Base-by-base conservation (phyloP, 352 stramenopile species). In the Phytophthora brassicae region DNA sequence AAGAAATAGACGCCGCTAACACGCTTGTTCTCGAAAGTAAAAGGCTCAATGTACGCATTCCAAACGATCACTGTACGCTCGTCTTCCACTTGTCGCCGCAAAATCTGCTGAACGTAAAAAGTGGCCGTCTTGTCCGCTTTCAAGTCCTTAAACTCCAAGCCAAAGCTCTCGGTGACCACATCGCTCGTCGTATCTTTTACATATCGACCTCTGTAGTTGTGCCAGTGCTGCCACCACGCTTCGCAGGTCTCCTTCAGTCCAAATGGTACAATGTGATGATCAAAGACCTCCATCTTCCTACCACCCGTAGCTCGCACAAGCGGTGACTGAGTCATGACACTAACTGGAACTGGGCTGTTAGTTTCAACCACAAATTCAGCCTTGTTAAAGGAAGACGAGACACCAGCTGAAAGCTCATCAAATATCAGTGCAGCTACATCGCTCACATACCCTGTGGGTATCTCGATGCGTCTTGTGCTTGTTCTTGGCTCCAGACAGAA, bases 41-140 rank as follows among this genome's bases (percentile, higher is more conserved):
- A 59, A 5, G 80, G 77, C 35, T 88, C 65, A 46, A 85, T 75
- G 61, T 72, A 74, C 12, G 74, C 66, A 22, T 66, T 74, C 77
- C 77, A 89, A 19, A 86, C 75, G 42, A 86, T 75, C 50, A 89
- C 69, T 17, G 84, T 64, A 47, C 77, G 79, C 49, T 81, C 71
- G 19, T 75, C 48, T 26, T 87, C 77, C 6, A 83, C 68, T 52
- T 81, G 77, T n/a, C 80, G 75, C 4, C 72, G 70, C 24, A 85
- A 46, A 55, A 89, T 71, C 42, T 87, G 73, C 60, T 84, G 70
- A 5, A 77, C 68, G n/a, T 76, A 71, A 43, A 82, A 84, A 33
- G 72, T 60, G 22, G 68, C 74, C 13, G 65, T 64, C 16, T 63
- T 83, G 46, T 70, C 75, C 47, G 77, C 81, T 60, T 44, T 76